Conservation (phyloP, 352 stramenopile genomes). For the Pythium folliculosum region DNA sequence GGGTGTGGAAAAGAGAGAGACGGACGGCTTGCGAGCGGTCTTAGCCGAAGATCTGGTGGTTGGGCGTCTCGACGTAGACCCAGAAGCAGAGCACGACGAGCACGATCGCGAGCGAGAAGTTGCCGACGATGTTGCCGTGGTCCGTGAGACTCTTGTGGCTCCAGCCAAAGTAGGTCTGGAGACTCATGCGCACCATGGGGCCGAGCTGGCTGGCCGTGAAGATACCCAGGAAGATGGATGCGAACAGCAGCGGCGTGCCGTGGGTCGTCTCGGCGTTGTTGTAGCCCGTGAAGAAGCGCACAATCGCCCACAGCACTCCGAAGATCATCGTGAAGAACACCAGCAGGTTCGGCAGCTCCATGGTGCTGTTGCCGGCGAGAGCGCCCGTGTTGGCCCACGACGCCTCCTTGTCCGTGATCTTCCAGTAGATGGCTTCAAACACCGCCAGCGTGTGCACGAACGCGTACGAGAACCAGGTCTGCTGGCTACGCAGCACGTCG, state of each 20-base stretch:
- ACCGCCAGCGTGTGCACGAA: slow-evolving; percentile 81
- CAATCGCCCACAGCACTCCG: slow-evolving; percentile 66
- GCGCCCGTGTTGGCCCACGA: slow-evolving; percentile 81
- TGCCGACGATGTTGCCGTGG: slow-evolving; percentile 82
- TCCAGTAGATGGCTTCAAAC: slow-evolving; percentile 79
- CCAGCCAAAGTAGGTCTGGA: slow-evolving; percentile 89
- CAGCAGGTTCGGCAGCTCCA: slow-evolving; percentile 74
- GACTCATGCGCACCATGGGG: slow-evolving; percentile 81
- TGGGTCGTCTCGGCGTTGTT: slow-evolving; percentile 74
- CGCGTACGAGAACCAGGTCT: slow-evolving; percentile 83
- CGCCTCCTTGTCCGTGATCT: slow-evolving; percentile 76
- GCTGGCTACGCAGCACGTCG: slow-evolving; percentile 78
- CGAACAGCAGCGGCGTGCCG: slow-evolving; percentile 69
- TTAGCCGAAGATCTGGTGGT: slow-evolving; percentile 49
- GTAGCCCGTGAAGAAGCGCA: slow-evolving; percentile 80
- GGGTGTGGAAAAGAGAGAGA: background rate
- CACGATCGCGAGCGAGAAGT: slow-evolving; percentile 66
- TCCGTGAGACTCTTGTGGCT: slow-evolving; percentile 84
- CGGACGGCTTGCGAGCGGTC: background rate
- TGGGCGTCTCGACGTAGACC: slow-evolving; percentile 77
- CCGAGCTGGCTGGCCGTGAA: slow-evolving; percentile 81
- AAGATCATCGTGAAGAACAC: slow-evolving; percentile 74
- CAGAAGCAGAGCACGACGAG: slow-evolving; percentile 81
- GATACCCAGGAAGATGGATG: slow-evolving; percentile 75
- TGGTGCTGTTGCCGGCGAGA: slow-evolving; percentile 44